Conservation (phyloP, 2,329 filamentous ascomycete genomes). For the Tolypocladium pustulatum region DNA sequence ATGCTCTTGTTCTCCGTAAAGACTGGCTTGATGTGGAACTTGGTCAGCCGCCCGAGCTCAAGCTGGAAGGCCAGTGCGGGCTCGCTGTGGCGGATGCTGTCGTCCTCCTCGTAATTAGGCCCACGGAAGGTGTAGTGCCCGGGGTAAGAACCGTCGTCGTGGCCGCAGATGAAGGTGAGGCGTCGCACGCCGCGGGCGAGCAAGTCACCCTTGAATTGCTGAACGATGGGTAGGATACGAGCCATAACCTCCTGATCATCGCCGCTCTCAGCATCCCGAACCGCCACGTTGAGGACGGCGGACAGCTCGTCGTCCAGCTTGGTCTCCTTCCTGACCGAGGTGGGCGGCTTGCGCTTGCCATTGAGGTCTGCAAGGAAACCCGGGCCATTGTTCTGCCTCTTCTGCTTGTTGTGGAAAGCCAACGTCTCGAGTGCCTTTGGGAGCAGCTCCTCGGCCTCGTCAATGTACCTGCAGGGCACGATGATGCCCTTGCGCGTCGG, state of each 20-base stretch:
- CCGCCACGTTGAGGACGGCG: conserved; percentile 83
- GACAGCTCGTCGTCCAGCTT: conserved; percentile 67
- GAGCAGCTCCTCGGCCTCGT: conserved; percentile 84
- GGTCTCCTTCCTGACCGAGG: conserved; percentile 13
- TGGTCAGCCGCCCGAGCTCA: conserved; percentile 83
- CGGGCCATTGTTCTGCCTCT: conserved; percentile 39
- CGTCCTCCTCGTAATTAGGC: conserved; percentile 78
- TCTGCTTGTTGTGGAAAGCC: conserved; percentile 47
- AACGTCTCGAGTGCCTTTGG: conserved; percentile 77
- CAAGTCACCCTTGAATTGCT: conserved; percentile 75
- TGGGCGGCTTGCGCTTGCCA: conserved; percentile 53
- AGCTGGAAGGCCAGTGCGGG: conserved; percentile 97
- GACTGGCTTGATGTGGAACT: conserved; percentile 96
- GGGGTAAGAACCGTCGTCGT: conserved; percentile 87
- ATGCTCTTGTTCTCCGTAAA: conserved; percentile 99
- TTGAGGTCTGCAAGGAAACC: conserved; percentile 63
- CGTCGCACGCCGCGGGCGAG: conserved; percentile 73
- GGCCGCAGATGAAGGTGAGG: conserved; percentile 91
- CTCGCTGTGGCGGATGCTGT: conserved; percentile 94
- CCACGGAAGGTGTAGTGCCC: conserved; percentile 98
- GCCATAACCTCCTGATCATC: conserved; percentile 72
- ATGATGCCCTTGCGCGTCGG: conserved; percentile 87
- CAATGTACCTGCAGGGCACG: conserved; percentile 83
- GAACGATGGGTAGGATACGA: conserved; percentile 66
- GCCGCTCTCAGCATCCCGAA: conserved; percentile 75